A percentile compares a stretch with the other conserved stretches of the same genome.
Conservation (phyloP, 2,329 filamentous ascomycete genomes). For the Claviceps spartinae region DNA sequence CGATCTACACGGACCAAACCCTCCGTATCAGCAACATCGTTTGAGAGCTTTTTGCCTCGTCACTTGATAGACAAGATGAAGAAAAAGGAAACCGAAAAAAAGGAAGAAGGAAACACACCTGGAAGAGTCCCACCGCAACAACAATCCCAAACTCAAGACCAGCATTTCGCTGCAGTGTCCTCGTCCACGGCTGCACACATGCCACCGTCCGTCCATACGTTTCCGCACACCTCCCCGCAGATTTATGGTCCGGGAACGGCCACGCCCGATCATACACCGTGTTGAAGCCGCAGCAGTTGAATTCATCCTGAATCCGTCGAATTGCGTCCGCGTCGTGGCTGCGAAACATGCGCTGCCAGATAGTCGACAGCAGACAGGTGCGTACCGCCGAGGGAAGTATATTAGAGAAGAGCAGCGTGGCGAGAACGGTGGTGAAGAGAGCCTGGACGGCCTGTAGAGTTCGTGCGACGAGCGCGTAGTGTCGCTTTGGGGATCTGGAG, state of each 20-base stretch:
- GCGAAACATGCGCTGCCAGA: slow-evolving; percentile 12
- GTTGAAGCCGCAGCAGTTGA: slow-evolving; percentile 49
- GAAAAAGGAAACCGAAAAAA: too few species aligned
- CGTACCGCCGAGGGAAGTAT: slow-evolving; percentile 5
- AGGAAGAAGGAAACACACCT: slow-evolving; percentile 18
- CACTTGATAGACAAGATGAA: not conserved
- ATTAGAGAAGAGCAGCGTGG: slow-evolving; percentile 10
- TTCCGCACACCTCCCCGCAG: slow-evolving; percentile 24
- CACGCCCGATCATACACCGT: slow-evolving; percentile 41
- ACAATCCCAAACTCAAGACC: slow-evolving; percentile 32
- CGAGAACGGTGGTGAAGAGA: slow-evolving; percentile 6
- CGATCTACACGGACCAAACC: not conserved
- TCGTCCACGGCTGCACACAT: slow-evolving; percentile 38
- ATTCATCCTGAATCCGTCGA: slow-evolving; percentile 44
- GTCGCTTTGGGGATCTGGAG: not conserved
- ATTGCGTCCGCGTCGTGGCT: slow-evolving; percentile 34
- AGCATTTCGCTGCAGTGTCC: slow-evolving; percentile 20
- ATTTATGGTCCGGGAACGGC: slow-evolving; percentile 33
- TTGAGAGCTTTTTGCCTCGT: not conserved
- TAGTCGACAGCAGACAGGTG: slow-evolving; percentile 8
- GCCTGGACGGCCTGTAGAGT: slow-evolving; percentile 6
- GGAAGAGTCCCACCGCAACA: slow-evolving; percentile 33
- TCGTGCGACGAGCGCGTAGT: not conserved
- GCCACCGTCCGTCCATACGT: slow-evolving; percentile 27
- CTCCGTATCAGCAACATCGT: not conserved